phyloP scores from a whole-genome alignment of 495 filamentous ascomycete species.

The Xylaria palmicola region DNA sequence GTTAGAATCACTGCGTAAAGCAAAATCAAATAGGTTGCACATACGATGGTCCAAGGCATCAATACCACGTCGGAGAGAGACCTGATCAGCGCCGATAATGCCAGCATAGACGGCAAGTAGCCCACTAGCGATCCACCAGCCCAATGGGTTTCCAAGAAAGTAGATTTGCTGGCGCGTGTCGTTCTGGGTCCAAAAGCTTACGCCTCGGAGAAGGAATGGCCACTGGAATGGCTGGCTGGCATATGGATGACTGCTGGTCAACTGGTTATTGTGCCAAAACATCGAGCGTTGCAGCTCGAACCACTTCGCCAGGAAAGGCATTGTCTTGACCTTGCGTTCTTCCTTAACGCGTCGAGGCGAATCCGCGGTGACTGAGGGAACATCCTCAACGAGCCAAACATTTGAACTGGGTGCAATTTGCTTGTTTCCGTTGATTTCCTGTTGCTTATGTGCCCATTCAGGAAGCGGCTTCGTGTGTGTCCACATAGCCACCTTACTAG shows the following conservation, averaged over 20 bases:
- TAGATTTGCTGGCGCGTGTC: conserved; percentile 97
- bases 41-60: conserved; percentile 92
- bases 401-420: conserved; percentile 87
- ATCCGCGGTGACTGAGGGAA: conserved; percentile 68
- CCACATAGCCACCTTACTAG: conserved; percentile 98
- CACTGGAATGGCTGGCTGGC: conserved; percentile 93
- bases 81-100: conserved; percentile 87
- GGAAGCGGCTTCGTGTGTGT: conserved; percentile 90
- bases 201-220: conserved; percentile 94
- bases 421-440: conserved; percentile 99
- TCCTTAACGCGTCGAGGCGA: conserved; percentile 71
- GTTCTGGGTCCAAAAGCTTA: conserved; percentile 99
- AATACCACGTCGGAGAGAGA: conserved; percentile 85
- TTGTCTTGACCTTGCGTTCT: conserved; percentile 70
- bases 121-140: conserved; percentile 95
- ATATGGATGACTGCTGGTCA: conserved; percentile 96
- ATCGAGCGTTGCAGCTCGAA: conserved; percentile 95
- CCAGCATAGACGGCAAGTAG: conserved; percentile 90
- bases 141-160: conserved; percentile 94
- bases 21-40: conserved; percentile 36
- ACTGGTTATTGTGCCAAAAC: conserved; percentile 98
- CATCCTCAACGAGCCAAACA: conserved; percentile 89
- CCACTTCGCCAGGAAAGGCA: conserved; percentile 92
- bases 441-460: conserved; percentile 95
- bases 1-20: conserved; percentile 21